A percentile compares a stretch with the other conserved stretches of the same genome.
phyloP scores from a whole-genome alignment of 306 rosid genomes.

The Hippophae rhamnoides region DNA sequence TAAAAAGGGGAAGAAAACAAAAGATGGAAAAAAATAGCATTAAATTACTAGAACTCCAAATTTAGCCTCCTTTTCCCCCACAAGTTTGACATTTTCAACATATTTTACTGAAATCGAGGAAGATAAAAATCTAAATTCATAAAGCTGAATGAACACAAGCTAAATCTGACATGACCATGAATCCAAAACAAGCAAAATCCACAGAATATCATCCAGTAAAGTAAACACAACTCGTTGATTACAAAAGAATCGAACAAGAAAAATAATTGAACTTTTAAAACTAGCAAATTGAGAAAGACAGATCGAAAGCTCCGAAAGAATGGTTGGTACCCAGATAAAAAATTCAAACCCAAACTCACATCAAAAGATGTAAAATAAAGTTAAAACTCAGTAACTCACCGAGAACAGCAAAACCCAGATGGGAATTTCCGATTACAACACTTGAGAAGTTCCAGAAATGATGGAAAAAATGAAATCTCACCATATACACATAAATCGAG shows the following conservation, averaged over 20 bases:
- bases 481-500: constrained; percentile 2
- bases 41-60: neutral
- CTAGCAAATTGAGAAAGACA: neutral
- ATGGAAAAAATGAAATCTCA: neutral
- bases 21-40: constrained; percentile 1
- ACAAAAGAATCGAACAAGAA: neutral
- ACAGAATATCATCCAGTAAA: no score
- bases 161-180: no score
- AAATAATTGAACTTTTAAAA: neutral
- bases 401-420: constrained; percentile 20
- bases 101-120: neutral
- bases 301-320: neutral
- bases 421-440: constrained; percentile 2
- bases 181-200: no score
- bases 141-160: neutral
- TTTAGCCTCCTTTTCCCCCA: neutral
- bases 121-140: neutral
- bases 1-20: no score
- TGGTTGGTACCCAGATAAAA: neutral
- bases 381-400: constrained; percentile 6
- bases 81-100: neutral
- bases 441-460: neutral
- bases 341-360: constrained; percentile 3
- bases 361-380: neutral
- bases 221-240: no score